Percentiles rank a stretch among this genome's conserved stretches.
Conservation (phyloP, 768 basidiomycete species). For the Royoungia palumana region DNA sequence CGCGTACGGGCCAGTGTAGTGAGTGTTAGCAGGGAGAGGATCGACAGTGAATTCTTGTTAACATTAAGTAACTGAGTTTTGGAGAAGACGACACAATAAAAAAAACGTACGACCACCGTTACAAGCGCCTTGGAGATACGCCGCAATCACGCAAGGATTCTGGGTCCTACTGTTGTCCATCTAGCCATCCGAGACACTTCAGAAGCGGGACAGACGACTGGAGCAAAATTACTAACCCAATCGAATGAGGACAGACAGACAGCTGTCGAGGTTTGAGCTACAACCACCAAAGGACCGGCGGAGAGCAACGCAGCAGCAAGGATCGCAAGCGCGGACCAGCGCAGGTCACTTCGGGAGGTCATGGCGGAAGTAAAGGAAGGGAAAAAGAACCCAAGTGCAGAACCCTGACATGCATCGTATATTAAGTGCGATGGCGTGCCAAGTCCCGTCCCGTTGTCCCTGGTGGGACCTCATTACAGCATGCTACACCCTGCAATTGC, state of each 20-base stretch:
- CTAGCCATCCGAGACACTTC: conserved; percentile 8
- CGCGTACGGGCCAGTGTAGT: conserved; percentile 34
- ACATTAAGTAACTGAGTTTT: conserved; percentile 1
- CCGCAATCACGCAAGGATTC: conserved; percentile 46
- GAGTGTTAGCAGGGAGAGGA: conserved; percentile 33
- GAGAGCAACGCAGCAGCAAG: conserved; percentile 16
- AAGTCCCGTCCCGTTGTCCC: conserved; percentile 3
- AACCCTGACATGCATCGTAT: background rate
- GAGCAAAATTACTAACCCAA: conserved; percentile 24
- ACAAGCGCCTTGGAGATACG: conserved; percentile 43
- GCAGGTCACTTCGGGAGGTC: background rate
- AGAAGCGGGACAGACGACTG: background rate
- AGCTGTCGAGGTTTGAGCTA: conserved; percentile 24
- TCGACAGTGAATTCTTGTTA: conserved; percentile 38
- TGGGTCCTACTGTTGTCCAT: conserved; percentile 44
- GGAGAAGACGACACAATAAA: conserved; percentile 4
- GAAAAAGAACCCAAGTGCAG: background rate
- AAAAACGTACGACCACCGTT: conserved; percentile 38
- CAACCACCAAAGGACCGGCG: conserved; percentile 9
- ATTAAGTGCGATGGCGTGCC: background rate
- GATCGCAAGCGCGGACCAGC: conserved; percentile 17
- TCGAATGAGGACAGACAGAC: conserved; percentile 19
- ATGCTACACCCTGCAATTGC: background rate
- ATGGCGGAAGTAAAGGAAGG: conserved; percentile 5
- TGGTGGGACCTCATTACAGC: conserved; percentile 10